A percentile compares a stretch with the other conserved stretches of the same genome.
These are phyloP conservation scores for Penicillium flavigenum DNA, from an alignment of 495 filamentous ascomycete species.

Conservation along the genomic window DNA sequence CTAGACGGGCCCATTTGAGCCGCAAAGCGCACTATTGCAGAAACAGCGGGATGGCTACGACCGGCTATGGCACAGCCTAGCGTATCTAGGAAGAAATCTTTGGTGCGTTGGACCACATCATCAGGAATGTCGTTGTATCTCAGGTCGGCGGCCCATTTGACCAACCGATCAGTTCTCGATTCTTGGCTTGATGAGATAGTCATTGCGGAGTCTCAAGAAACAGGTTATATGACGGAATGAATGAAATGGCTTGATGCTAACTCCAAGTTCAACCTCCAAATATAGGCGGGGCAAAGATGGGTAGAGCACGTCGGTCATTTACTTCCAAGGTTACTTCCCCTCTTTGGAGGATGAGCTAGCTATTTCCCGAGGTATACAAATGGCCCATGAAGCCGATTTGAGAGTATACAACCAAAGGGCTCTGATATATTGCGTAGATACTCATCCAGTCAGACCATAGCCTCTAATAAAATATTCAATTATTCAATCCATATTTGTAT, in stretches of 20 bases:
- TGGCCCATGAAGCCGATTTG: neutral
- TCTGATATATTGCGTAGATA: neutral
- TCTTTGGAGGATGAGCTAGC: neutral
- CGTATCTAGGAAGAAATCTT: conserved; percentile 37
- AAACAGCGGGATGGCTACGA: conserved; percentile 33
- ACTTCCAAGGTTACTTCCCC: conserved; percentile 1
- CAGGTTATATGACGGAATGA: neutral
- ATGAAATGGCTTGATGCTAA: neutral
- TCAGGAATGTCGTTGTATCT: conserved; percentile 31
- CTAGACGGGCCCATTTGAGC: conserved; percentile 33
- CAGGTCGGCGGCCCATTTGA: conserved; percentile 28
- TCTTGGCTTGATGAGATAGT: neutral
- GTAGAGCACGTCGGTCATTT: neutral
- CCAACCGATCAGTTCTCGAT: conserved; percentile 28
- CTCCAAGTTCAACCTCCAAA: neutral
- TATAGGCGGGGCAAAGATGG: conserved; percentile 8
- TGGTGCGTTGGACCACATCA: conserved; percentile 35
- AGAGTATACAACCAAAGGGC: neutral
- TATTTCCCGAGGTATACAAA: conserved; percentile 6
- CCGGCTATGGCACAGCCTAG: conserved; percentile 40
- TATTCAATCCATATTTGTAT: neutral
- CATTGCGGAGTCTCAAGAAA: neutral
- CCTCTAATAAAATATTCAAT: neutral
- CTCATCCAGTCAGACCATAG: neutral
- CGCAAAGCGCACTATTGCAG: conserved; percentile 30